Percentiles rank a stretch among this genome's conserved stretches.
These are phyloP conservation scores for Talaromyces piceae DNA, from an alignment of 2,329 filamentous ascomycete genomes.

Conservation along the genomic window DNA sequence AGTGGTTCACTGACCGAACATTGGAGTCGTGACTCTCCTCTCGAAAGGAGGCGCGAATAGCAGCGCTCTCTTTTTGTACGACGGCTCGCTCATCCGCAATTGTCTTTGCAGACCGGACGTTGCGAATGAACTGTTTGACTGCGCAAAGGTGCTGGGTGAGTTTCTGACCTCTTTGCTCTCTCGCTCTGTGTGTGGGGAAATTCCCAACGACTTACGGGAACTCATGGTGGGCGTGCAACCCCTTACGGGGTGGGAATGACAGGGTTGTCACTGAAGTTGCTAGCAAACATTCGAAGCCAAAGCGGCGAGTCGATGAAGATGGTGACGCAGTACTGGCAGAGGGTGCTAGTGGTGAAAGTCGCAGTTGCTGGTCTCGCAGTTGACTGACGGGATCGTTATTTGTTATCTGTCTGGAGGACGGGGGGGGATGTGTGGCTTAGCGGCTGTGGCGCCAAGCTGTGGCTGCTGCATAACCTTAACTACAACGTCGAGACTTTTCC, in stretches of 20 bases:
- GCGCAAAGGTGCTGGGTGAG: conserved; percentile 12
- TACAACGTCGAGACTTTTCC: too few relatives aligned
- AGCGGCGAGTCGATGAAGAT: not conserved
- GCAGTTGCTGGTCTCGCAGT: not conserved
- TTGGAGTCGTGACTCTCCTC: conserved; percentile 93
- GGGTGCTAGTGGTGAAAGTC: not conserved
- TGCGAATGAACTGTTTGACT: conserved; percentile 99
- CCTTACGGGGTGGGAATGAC: conserved; percentile 24
- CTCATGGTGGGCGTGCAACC: conserved; percentile 49
- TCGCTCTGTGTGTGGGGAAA: conserved; percentile 14
- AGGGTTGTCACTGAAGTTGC: not conserved
- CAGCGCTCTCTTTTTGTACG: conserved; percentile 97
- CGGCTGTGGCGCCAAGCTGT: not conserved
- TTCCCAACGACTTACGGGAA: conserved; percentile 47
- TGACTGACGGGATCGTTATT: not conserved
- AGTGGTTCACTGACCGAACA: conserved; percentile 58
- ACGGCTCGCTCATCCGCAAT: conserved; percentile 98
- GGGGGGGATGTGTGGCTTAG: not conserved
- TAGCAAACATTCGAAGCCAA: not conserved
- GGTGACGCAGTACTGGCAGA: not conserved
- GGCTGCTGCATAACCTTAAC: not conserved
- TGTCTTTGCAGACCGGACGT: conserved; percentile 95
- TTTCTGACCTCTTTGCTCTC: conserved; percentile 3
- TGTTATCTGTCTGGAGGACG: not conserved
- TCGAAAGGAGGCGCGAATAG: conserved; percentile 93